A percentile compares a stretch with the other conserved stretches of the same genome.
Evolutionary conservation across 768 basidiomycete genomes (phyloP).

Genomic region (Termitomyces sp.): DNA sequence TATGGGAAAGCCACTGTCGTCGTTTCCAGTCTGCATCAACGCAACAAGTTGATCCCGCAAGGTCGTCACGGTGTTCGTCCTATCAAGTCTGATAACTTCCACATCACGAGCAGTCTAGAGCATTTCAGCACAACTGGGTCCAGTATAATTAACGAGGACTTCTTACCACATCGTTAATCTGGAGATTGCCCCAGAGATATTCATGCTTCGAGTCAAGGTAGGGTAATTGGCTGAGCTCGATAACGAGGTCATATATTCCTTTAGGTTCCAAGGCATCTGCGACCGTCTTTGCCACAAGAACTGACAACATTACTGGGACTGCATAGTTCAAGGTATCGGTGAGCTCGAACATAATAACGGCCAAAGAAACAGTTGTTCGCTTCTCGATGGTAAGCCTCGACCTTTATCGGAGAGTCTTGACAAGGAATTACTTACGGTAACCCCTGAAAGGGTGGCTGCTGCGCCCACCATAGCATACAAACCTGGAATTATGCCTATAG

Average conservation of each 20-base stretch:
- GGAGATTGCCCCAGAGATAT: constrained; percentile 79
- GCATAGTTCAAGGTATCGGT: constrained; percentile 92
- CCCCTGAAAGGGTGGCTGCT: constrained; percentile 91
- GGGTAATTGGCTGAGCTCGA: constrained; percentile 87
- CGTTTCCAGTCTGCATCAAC: constrained; percentile 57
- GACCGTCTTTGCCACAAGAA: constrained; percentile 88
- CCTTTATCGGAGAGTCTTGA: constrained; percentile 1
- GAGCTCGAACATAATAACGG: constrained; percentile 95
- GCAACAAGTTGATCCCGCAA: constrained; percentile 68
- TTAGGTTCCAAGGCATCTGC: constrained; percentile 89
- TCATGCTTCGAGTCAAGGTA: constrained; percentile 91
- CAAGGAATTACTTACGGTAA: constrained; percentile 61
- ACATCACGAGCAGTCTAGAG: constrained; percentile 63
- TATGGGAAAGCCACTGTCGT: constrained; percentile 88
- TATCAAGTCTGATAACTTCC: constrained; percentile 71
- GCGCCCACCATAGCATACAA: constrained; percentile 97
- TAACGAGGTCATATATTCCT: constrained; percentile 96
- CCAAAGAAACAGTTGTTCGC: constrained; percentile 89
- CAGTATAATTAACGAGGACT: background rate
- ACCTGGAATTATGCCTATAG: constrained; percentile 72
- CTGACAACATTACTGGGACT: constrained; percentile 83
- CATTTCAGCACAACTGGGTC: background rate
- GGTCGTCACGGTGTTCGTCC: constrained; percentile 72
- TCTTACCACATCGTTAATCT: constrained; percentile 78
- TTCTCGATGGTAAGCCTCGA: constrained; percentile 24